Evolutionary conservation across 768 basidiomycete genomes (phyloP).

Genomic region (Lentinus brumalis): DNA sequence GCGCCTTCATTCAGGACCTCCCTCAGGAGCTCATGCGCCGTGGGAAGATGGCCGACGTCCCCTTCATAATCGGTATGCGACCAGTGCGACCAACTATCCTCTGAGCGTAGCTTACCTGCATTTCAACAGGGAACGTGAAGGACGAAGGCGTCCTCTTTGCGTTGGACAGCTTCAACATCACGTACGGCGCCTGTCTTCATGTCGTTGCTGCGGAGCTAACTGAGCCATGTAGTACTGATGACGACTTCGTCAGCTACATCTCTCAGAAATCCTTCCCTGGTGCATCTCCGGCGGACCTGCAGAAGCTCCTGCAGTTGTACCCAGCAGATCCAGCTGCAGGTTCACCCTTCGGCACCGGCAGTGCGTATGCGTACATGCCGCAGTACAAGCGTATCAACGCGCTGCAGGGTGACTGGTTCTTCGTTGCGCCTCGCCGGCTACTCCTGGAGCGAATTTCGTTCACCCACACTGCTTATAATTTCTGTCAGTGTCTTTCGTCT

Average conservation of each 20-base stretch:
- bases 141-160: no score
- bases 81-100: no score
- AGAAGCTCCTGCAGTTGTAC: constrained; percentile 4
- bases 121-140: no score
- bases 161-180: no score
- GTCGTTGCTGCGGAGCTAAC: no score
- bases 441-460: no score
- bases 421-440: constrained; percentile 21
- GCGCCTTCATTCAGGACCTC: no score
- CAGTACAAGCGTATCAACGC: constrained; percentile 29
- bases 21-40: no score
- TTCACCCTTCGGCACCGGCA: constrained; percentile 24
- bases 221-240: background rate
- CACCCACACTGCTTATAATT: constrained; percentile 16
- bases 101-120: no score
- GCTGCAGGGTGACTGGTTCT: constrained; percentile 24
- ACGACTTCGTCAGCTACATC: background rate
- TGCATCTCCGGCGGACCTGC: background rate
- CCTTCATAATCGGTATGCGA: no score
- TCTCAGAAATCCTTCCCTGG: background rate
- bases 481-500: constrained; percentile 12
- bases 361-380: constrained; percentile 6
- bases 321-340: constrained; percentile 18
- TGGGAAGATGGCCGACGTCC: no score
- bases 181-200: no score